Evolutionary conservation across 345 rosid species (phyloP).

Genomic region (Syzygium jambos): DNA sequence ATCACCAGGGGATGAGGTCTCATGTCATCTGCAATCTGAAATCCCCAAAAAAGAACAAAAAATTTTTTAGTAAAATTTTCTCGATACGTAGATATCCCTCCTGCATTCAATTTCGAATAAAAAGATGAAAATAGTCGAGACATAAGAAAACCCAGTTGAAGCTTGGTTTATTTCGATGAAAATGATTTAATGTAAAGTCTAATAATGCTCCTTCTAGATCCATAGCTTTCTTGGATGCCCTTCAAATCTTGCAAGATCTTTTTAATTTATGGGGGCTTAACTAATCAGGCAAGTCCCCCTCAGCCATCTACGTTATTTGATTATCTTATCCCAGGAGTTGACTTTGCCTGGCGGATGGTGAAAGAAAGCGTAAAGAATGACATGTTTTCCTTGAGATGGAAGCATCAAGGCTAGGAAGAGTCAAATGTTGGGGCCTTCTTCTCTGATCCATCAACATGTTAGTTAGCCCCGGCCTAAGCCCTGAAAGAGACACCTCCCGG

Average conservation of each 20-base stretch:
- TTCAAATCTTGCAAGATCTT: not conserved
- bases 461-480: not conserved
- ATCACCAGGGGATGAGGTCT: conserved; percentile 46
- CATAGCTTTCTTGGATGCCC: not conserved
- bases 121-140: not conserved
- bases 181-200: not conserved
- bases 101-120: not conserved
- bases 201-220: not conserved
- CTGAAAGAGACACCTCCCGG: not conserved
- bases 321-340: not conserved
- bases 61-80: not conserved
- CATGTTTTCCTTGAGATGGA: not conserved
- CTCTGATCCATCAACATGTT: not conserved
- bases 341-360: not conserved
- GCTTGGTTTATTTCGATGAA: not conserved
- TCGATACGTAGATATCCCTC: not conserved
- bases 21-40: conserved; percentile 68
- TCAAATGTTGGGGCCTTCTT: not conserved
- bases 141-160: not conserved
- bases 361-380: not conserved
- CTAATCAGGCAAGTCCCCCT: not conserved
- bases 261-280: not conserved
- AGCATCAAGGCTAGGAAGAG: not conserved
- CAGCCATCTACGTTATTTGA: not conserved
- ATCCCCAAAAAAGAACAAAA: not conserved